phyloP scores from a whole-genome alignment of 805 yeast genomes.

The Jamesozyma jinghongensis region DNA sequence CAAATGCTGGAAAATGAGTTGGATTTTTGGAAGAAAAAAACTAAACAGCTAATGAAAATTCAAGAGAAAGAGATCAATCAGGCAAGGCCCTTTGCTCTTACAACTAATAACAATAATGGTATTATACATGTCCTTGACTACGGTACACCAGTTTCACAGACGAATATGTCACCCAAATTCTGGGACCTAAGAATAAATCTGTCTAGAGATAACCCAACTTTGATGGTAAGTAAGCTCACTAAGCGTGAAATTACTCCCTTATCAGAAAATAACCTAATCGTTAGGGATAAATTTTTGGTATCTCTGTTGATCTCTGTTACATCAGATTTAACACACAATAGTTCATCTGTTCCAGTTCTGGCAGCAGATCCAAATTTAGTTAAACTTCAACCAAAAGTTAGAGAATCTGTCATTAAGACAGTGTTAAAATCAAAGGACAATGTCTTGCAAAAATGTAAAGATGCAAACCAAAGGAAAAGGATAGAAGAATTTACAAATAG shows the following conservation, averaged over 20 bases:
- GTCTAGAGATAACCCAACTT: constrained; percentile 18
- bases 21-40: constrained; percentile 27
- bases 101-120: too few relatives aligned
- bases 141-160: too few relatives aligned
- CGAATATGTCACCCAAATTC: not conserved
- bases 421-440: constrained; percentile 14
- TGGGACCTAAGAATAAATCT: constrained; percentile 13
- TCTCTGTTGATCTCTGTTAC: constrained; percentile 20
- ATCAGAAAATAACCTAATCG: constrained; percentile 25
- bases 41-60: constrained; percentile 9
- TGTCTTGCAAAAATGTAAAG: constrained; percentile 14
- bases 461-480: constrained; percentile 13
- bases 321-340: constrained; percentile 13
- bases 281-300: constrained; percentile 23
- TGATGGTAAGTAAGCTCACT: constrained; percentile 22
- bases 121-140: too few relatives aligned
- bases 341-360: constrained; percentile 18
- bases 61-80: constrained; percentile 3
- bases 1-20: constrained; percentile 25
- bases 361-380: constrained; percentile 15
- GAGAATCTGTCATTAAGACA: constrained; percentile 1
- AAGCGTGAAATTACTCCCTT: constrained; percentile 27
- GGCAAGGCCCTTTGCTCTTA: too few relatives aligned
- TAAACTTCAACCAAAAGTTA: constrained; percentile 4
- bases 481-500: constrained; percentile 20